phyloP scores from a whole-genome alignment of 2,329 filamentous ascomycete species.

The Remersonia thermophila region DNA sequence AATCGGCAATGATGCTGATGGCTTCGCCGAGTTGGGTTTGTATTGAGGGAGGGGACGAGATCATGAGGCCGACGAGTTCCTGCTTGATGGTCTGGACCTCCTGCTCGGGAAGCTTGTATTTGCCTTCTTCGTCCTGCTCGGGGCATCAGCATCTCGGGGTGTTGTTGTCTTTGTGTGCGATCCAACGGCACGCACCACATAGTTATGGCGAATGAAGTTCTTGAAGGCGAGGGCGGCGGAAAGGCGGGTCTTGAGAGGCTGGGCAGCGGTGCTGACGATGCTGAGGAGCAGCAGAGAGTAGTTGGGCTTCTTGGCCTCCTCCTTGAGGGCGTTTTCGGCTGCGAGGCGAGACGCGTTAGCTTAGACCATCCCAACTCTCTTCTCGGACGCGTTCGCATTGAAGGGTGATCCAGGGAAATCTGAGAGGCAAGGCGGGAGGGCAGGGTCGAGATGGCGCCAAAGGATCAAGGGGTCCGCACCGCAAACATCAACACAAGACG shows the following conservation, averaged over 20 bases:
- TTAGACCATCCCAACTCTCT: not conserved
- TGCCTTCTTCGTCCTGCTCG: slow-evolving; percentile 71
- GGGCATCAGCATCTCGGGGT: too few species aligned
- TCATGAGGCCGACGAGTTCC: slow-evolving; percentile 94
- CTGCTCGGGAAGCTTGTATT: slow-evolving; percentile 71
- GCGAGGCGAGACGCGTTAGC: slow-evolving; percentile 12
- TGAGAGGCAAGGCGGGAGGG: too few species aligned
- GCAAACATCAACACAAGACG: slow-evolving; percentile 2
- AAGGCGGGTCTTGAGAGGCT: slow-evolving; percentile 68
- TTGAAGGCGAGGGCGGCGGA: slow-evolving; percentile 92
- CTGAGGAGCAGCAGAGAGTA: slow-evolving; percentile 84
- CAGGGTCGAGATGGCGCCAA: slow-evolving; percentile 4
- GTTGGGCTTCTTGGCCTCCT: slow-evolving; percentile 68
- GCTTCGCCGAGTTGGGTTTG: slow-evolving; percentile 93
- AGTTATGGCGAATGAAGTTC: slow-evolving; percentile 92
- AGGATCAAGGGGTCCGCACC: not conserved
- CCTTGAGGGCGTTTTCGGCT: slow-evolving; percentile 74
- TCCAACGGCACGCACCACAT: slow-evolving; percentile 50
- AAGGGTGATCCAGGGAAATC: not conserved
- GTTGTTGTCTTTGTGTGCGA: not conserved
- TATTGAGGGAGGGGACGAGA: slow-evolving; percentile 72
- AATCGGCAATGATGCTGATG: slow-evolving; percentile 94
- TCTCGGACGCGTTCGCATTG: not conserved
- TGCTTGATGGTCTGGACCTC: slow-evolving; percentile 88
- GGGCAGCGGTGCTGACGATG: slow-evolving; percentile 66